Evolutionary conservation across 345 rosid genomes (phyloP).

Genomic region (Eucalyptus cladocalyx): DNA sequence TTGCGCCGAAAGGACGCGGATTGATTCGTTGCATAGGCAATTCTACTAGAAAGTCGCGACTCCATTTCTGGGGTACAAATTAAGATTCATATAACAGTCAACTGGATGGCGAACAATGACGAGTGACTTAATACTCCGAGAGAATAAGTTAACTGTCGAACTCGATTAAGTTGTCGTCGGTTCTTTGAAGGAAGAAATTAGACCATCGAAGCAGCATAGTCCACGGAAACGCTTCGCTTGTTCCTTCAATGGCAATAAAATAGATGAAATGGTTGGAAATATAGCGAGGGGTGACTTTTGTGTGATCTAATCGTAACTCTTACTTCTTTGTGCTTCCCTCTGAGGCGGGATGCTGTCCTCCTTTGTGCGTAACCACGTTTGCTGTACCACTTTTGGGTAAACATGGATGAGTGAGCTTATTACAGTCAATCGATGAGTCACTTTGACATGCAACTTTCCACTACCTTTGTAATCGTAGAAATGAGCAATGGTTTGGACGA

Average conservation of each 20-base stretch:
- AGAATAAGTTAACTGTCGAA: neutral
- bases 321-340: neutral
- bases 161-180: neutral
- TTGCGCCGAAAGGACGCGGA: neutral
- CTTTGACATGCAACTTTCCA: neutral
- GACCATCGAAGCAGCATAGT: neutral
- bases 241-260: neutral
- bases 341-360: neutral
- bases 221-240: neutral
- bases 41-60: neutral
- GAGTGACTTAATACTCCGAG: neutral
- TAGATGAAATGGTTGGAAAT: neutral
- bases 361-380: neutral
- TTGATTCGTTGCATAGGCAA: neutral
- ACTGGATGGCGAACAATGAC: neutral
- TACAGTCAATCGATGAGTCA: neutral
- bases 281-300: neutral
- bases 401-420: neutral
- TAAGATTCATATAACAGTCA: neutral
- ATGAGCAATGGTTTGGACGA: neutral
- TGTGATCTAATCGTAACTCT: neutral
- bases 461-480: neutral
- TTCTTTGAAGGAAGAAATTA: neutral
- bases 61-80: neutral
- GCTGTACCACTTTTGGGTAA: neutral